Evolutionary conservation across 345 rosid species (phyloP), one percentile per base, ranked within the genome.

Genomic region (Pseudoturritis turrita): DNA sequence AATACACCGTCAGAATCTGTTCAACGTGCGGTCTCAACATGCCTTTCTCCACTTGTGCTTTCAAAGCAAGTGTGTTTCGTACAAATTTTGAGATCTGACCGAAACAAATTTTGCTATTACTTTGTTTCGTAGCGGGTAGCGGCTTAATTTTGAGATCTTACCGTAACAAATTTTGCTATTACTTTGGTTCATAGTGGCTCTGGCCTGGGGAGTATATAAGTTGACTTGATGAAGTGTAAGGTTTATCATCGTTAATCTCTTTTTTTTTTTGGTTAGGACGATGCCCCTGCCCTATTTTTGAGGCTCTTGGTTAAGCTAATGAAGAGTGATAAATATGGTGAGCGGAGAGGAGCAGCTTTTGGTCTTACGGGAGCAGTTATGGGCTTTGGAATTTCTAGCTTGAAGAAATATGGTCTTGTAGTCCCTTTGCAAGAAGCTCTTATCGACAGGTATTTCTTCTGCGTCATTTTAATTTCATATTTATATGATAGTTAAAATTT

Each of bases 1-100:
- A 89, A 95, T 78, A 95, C 99, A 72, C 99, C 98, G 10, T 95
- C 99, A 11, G 99, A 95, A 88, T 97, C 98, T 71, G 99, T 95
- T 79, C 99, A 95, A 65, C 91, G 96, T 45, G 99, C 98, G 23
- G 99, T 95, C 53, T 81, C 99, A 15, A 65, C 84, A 29, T 95
- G 99, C 75, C 85, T 95, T 28, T 88, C 96, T 75, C 99, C 99
- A 37, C 77, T 95, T 55, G 83, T 95, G 93, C 74, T 70, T 54
- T 91, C 99, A 39, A 91, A 88, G 75, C 81, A 81, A 58, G 99
- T 95, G 86, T 67, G 96, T 75, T 54, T 53, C 7, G 18, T 45
- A 29, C 62, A 36, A 25, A 52, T 18, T 40, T 56, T 23, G 37
- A 61, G 52, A 56, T 17, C 41, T 44, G 12, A 39, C 51, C 12